Evolutionary conservation across 1,139 yeast species (phyloP).

Genomic region (Saccharomyces hybrid): DNA sequence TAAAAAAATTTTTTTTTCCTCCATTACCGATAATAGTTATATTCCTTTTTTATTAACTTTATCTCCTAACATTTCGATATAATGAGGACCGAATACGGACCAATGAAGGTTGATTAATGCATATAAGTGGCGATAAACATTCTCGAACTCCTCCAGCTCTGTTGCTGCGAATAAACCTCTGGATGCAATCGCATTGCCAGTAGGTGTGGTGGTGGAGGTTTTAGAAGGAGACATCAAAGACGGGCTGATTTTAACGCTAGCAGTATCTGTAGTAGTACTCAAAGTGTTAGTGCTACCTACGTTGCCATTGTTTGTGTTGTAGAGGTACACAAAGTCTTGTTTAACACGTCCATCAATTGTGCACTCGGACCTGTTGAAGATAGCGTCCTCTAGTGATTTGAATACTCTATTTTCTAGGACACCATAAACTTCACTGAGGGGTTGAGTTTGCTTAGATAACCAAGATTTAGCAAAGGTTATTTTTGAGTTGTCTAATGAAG

Average conservation of each 20-base stretch:
- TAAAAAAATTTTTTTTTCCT: background rate
- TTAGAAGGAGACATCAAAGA: constrained; percentile 2
- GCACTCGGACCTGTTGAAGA: constrained; percentile 25
- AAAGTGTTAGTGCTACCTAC: constrained; percentile 1
- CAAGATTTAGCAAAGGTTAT: constrained; percentile 69
- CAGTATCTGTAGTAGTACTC: background rate
- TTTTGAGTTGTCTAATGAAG: constrained; percentile 24
- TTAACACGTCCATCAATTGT: constrained; percentile 31
- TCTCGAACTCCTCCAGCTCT: constrained; percentile 31
- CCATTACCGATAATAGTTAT: background rate
- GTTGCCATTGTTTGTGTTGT: constrained; percentile 12
- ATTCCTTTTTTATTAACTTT: constrained; percentile 13
- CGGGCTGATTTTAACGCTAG: constrained; percentile 1
- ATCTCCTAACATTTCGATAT: constrained; percentile 26
- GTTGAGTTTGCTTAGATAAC: constrained; percentile 81
- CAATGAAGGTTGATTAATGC: constrained; percentile 31
- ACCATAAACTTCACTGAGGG: constrained; percentile 69
- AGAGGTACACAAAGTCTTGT: constrained; percentile 29
- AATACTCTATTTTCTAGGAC: constrained; percentile 65
- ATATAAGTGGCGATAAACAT: constrained; percentile 29
- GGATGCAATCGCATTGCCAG: constrained; percentile 2
- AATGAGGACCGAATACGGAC: constrained; percentile 32
- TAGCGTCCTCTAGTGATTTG: constrained; percentile 32
- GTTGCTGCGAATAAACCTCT: constrained; percentile 14
- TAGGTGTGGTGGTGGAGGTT: background rate